Evolutionary conservation across 2,329 filamentous ascomycete genomes (phyloP).

Genomic region (Fusarium foetens): DNA sequence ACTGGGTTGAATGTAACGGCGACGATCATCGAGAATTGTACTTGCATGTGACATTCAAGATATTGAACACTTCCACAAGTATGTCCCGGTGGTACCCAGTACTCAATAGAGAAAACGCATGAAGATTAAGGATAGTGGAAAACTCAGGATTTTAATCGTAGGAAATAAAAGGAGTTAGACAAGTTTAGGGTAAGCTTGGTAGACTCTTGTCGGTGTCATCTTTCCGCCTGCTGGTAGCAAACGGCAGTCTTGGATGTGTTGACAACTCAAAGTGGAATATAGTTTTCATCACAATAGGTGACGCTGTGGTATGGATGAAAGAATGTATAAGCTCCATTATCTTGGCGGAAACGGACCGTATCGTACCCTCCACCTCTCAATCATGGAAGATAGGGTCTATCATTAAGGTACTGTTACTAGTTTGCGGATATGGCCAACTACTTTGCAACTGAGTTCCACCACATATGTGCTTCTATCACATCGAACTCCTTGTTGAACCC

Average conservation of each 20-base stretch:
- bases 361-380: no score
- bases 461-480: no score
- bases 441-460: no score
- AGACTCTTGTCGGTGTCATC: background rate
- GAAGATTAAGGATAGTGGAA: background rate
- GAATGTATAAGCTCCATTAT: no score
- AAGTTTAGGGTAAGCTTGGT: background rate
- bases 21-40: background rate
- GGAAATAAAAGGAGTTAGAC: rapidly evolving
- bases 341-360: no score
- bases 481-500: no score
- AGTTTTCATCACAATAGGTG: no score
- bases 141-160: background rate
- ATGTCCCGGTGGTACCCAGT: conserved; percentile 62
- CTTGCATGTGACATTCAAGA: background rate
- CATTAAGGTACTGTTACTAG: no score
- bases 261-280: rapidly evolving
- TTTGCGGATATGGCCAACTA: no score
- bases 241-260: background rate
- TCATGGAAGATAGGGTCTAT: no score
- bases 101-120: conserved; percentile 44
- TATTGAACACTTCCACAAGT: conserved; percentile 63
- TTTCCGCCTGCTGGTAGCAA: background rate
- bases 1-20: background rate
- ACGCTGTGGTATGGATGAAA: no score